Conservation (phyloP, 192 early-diverging fungal genomes). For the Funneliformis geosporum region DNA sequence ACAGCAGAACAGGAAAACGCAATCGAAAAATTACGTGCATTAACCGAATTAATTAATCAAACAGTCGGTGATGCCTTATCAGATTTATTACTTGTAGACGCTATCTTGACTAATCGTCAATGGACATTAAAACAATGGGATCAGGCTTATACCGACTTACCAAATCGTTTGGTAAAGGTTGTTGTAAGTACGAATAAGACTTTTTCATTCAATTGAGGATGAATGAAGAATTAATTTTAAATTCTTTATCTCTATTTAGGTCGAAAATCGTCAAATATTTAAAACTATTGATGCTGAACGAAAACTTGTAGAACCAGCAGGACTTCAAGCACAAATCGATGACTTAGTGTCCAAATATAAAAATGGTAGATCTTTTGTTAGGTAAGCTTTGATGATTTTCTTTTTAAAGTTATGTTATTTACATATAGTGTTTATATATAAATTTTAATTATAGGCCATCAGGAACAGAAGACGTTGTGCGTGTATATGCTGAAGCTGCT, state of each 20-base stretch:
- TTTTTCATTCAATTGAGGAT: conserved; percentile 1
- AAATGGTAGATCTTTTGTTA: conserved; percentile 92
- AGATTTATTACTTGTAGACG: conserved; percentile 94
- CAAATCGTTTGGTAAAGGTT: conserved; percentile 95
- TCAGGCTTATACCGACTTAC: conserved; percentile 89
- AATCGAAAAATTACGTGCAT: conserved; percentile 72
- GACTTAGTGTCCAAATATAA: conserved; percentile 79
- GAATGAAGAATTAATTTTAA: neutral
- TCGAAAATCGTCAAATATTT: conserved; percentile 80
- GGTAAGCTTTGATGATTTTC: conserved; percentile 49
- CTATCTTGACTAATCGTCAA: conserved; percentile 81
- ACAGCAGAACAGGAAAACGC: conserved; percentile 80
- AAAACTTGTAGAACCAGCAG: conserved; percentile 82
- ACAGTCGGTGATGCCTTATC: conserved; percentile 98
- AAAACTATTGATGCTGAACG: conserved; percentile 97
- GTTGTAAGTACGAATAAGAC: conserved; percentile 57
- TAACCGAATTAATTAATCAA: conserved; percentile 97
- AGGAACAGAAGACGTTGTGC: conserved; percentile 98
- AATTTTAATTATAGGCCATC: conserved; percentile 67
- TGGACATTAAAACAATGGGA: conserved; percentile 90
- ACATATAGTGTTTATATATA: neutral
- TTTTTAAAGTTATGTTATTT: neutral
- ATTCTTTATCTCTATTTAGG: conserved; percentile 37
- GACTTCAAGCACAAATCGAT: conserved; percentile 86
- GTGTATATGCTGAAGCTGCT: conserved; percentile 98